Base-by-base conservation (phyloP, 805 yeast species). In the Teunomyces aglyptinius region DNA sequence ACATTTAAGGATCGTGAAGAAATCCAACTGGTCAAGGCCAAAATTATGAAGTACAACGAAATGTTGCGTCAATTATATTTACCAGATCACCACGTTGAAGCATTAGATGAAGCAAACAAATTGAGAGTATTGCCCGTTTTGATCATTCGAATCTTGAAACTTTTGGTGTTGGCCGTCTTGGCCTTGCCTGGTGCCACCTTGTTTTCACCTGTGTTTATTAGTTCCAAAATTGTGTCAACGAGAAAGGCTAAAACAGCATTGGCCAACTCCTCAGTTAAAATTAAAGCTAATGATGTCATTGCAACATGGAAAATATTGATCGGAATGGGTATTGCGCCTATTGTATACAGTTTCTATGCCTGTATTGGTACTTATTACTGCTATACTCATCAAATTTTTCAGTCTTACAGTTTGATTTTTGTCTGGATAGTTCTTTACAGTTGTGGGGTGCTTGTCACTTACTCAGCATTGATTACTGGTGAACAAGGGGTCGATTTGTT, bases 291-390 rank as follows among this genome's bases (percentile, higher is more conserved):
- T 47, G 99, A 94, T 65, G 97, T 94, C 20, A 80, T 94, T 49
- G 98, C 98, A 1, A 91, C 98, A 1, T 94, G 99, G 99, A 94
- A 94, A 66, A 85, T 94, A 40, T 73, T 94, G 52, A 89, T 92
- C 33, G 83, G 91, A 28, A 78, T 94, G 79, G 95, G 92, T 4
- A 69, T 89, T 45, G 95, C 97, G 0, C 99, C 99, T 2, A 63
- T 89, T 35, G 70, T 94, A 24, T 94, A 92, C 71, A 80, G 83
- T 31, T 72, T 86, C 47, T 94, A 94, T 67, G 89, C 97, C 0
- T 62, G 78, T 3, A 52, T 86, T 12, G 85, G 88, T 16, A 68
- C 76, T 22, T 67, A 59, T 49, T 53, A 68, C 42, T 67, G 64
- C 40, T 53, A 59, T 41, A 53, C 50, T 16, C 48, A 57, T 42